A percentile compares a stretch with the other conserved stretches of the same genome.
Evolutionary conservation across 2,329 filamentous ascomycete species (phyloP).

Genomic region (Albifimbria verrucaria): DNA sequence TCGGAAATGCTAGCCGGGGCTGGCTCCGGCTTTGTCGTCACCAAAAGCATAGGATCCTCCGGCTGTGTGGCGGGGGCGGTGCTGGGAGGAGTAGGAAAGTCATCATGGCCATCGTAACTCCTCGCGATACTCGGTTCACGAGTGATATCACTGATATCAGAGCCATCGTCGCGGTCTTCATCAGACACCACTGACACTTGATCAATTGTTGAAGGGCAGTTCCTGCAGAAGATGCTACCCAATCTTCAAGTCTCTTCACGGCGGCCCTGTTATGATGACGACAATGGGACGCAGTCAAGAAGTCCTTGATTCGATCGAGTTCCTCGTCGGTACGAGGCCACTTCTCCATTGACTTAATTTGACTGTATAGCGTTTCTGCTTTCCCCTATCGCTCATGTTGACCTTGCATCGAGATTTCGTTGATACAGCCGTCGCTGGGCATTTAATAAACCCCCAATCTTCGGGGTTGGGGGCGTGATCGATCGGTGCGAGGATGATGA

Average conservation of each 20-base stretch:
- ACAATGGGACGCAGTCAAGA: neutral
- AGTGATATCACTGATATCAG: too few species aligned
- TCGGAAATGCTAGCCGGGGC: too few species aligned
- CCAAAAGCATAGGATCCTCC: neutral
- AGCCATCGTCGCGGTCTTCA: too few species aligned
- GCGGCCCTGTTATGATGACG: neutral
- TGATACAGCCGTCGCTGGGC: neutral
- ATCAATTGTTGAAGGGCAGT: neutral
- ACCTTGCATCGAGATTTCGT: neutral
- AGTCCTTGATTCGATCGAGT: neutral
- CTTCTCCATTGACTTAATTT: neutral
- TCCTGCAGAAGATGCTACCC: neutral
- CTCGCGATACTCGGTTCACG: too few species aligned
- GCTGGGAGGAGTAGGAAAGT: neutral
- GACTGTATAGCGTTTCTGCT: neutral
- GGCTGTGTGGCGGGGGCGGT: neutral
- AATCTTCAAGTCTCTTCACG: neutral
- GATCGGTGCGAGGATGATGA: neutral
- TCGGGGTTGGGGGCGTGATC: neutral
- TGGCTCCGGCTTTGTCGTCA: neutral
- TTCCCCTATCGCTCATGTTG: neutral
- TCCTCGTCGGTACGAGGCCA: neutral
- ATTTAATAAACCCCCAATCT: neutral
- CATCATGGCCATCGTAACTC: too few species aligned
- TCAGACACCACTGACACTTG: too few species aligned